Percentiles rank a stretch among this genome's conserved stretches.
These are phyloP conservation scores for Barnettozyma vustinii DNA, from an alignment of 805 yeast species.

Conservation along the genomic window DNA sequence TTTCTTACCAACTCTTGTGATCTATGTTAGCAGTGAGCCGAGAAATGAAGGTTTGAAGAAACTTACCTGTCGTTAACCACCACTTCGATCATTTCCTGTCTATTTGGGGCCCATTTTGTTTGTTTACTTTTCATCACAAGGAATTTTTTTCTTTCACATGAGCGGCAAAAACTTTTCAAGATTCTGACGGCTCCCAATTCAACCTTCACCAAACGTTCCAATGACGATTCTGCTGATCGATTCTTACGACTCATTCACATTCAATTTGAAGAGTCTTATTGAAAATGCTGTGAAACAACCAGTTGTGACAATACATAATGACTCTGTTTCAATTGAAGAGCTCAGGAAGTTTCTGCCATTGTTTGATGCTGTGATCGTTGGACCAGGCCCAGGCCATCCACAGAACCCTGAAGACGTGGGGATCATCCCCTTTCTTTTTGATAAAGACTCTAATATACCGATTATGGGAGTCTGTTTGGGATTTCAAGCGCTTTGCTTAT, in stretches of 20 bases:
- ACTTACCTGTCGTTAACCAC: slow-evolving; percentile 60
- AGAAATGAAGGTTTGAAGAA: neutral
- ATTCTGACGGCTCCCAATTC: neutral
- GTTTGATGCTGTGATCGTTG: slow-evolving; percentile 76
- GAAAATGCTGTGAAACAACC: slow-evolving; percentile 40
- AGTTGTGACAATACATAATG: slow-evolving; percentile 34
- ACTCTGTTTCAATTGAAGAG: slow-evolving; percentile 29
- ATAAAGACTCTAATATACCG: slow-evolving; percentile 41
- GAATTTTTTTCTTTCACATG: neutral
- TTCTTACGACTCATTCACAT: slow-evolving; percentile 93
- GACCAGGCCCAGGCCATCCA: slow-evolving; percentile 98
- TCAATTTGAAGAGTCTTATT: slow-evolving; percentile 64
- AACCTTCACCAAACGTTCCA: neutral
- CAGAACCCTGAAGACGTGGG: slow-evolving; percentile 59
- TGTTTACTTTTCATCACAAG: neutral
- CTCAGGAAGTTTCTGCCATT: slow-evolving; percentile 39
- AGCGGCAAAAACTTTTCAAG: neutral
- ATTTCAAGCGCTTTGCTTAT: slow-evolving; percentile 72
- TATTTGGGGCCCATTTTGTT: too few relatives aligned
- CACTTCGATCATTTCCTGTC: slow-evolving; percentile 57
- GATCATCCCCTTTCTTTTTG: slow-evolving; percentile 54
- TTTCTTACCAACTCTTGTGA: slow-evolving; percentile 70
- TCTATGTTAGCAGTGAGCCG: neutral
- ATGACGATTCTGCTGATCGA: slow-evolving; percentile 70
- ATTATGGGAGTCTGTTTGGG: slow-evolving; percentile 92